These are phyloP conservation scores for Talaromyces islandicus DNA, from an alignment of 2,329 filamentous ascomycete genomes.

Conservation along the genomic window DNA sequence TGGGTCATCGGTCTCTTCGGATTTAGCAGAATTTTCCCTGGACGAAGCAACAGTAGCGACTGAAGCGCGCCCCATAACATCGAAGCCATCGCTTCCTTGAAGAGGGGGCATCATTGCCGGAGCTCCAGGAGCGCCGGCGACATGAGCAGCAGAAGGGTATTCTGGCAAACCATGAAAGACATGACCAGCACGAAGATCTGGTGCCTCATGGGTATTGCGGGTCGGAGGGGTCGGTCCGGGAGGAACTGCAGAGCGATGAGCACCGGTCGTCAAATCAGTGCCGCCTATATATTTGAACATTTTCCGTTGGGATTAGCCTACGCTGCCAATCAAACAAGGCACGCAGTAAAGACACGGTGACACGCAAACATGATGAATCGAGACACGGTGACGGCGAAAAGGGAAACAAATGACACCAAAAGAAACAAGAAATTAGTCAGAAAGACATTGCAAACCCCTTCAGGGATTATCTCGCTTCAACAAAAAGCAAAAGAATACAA, in stretches of 20 bases:
- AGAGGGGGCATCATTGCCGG: constrained; percentile 61
- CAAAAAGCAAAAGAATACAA: constrained; percentile 13
- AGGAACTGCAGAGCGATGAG: constrained; percentile 54
- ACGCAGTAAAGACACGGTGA: background rate
- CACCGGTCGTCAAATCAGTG: constrained; percentile 41
- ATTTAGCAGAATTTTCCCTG: constrained; percentile 17
- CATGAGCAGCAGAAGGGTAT: constrained; percentile 52
- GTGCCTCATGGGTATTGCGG: constrained; percentile 42
- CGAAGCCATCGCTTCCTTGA: constrained; percentile 47
- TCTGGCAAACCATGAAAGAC: constrained; percentile 66
- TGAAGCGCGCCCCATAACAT: constrained; percentile 27
- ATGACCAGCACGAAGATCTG: constrained; percentile 67
- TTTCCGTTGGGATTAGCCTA: constrained; percentile 35
- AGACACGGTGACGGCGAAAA: background rate
- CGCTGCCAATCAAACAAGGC: constrained; percentile 23
- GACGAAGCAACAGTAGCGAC: constrained; percentile 26
- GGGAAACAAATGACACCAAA: constrained; percentile 10
- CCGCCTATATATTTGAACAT: constrained; percentile 27
- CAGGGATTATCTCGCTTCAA: background rate
- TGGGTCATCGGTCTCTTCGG: constrained; percentile 21
- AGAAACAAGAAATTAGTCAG: constrained; percentile 13
- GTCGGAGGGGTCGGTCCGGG: constrained; percentile 40
- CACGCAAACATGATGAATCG: background rate
- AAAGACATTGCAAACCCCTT: background rate
- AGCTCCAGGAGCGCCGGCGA: constrained; percentile 48